Evolutionary conservation across 768 basidiomycete genomes (phyloP).

Genomic region (Tremella fuciformis): DNA sequence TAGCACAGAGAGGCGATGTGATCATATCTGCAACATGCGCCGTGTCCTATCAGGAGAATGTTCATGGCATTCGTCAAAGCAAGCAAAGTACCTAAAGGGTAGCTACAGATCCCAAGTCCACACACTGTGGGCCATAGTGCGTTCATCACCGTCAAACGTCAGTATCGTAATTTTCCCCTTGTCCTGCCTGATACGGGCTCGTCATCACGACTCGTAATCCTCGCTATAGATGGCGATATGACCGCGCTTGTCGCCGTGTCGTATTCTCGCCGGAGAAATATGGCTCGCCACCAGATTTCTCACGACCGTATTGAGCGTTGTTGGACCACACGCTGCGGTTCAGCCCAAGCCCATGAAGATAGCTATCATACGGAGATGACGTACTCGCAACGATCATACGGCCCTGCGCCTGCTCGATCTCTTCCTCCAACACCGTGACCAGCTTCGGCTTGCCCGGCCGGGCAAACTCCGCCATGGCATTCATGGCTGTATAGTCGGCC

Average conservation of each 20-base stretch:
- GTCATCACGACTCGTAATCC: slow-evolving; percentile 62
- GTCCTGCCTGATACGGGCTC: background rate
- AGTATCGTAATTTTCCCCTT: background rate
- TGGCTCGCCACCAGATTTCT: slow-evolving; percentile 64
- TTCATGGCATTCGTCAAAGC: too few relatives aligned
- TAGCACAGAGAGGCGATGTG: too few relatives aligned
- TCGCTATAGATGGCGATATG: slow-evolving; percentile 65
- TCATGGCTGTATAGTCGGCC: slow-evolving; percentile 62
- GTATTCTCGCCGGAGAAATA: slow-evolving; percentile 60
- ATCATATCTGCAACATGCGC: too few relatives aligned
- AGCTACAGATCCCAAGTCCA: too few relatives aligned
- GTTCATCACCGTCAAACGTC: background rate
- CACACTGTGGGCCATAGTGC: too few relatives aligned
- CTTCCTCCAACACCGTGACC: slow-evolving; percentile 63
- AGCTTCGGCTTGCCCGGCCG: slow-evolving; percentile 67
- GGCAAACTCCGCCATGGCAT: slow-evolving; percentile 62
- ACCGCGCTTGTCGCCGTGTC: slow-evolving; percentile 62
- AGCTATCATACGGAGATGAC: slow-evolving; percentile 42
- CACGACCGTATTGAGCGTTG: slow-evolving; percentile 66
- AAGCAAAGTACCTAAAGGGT: too few relatives aligned
- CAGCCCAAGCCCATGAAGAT: too few relatives aligned
- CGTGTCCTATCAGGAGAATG: too few relatives aligned
- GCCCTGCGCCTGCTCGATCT: slow-evolving; percentile 61
- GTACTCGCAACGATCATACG: slow-evolving; percentile 67
- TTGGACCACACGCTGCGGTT: slow-evolving; percentile 67